Conservation (phyloP, 352 stramenopile species). For the Phytophthora kernoviae region DNA sequence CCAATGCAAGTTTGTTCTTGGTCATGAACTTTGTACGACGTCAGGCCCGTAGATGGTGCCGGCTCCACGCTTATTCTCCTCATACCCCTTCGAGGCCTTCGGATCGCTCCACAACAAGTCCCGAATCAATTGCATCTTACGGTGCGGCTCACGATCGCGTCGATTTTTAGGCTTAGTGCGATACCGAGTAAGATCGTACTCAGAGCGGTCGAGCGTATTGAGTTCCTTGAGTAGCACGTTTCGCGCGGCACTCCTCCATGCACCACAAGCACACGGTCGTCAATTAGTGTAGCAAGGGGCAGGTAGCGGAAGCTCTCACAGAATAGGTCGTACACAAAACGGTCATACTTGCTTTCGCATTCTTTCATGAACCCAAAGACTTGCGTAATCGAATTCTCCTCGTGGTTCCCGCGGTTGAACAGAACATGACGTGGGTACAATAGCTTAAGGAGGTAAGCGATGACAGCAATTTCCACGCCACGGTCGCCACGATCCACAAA, state of each 20-base stretch:
- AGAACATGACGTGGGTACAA: constrained; percentile 75
- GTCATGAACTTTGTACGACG: constrained; percentile 85
- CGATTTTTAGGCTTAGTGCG: constrained; percentile 63
- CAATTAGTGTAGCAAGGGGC: constrained; percentile 75
- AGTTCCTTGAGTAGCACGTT: constrained; percentile 58
- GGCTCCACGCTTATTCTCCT: constrained; percentile 83
- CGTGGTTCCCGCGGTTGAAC: constrained; percentile 88
- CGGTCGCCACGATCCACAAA: constrained; percentile 84
- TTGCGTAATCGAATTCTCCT: constrained; percentile 86
- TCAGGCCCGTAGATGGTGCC: constrained; percentile 80
- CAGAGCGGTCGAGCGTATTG: constrained; percentile 58
- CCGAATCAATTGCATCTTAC: constrained; percentile 75
- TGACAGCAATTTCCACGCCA: constrained; percentile 77
- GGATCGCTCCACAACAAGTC: constrained; percentile 88
- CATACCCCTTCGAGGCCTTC: constrained; percentile 61
- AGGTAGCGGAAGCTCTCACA: constrained; percentile 83
- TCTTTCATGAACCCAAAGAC: constrained; percentile 91
- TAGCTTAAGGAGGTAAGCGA: constrained; percentile 86
- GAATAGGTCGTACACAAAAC: constrained; percentile 79
- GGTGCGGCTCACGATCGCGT: constrained; percentile 56
- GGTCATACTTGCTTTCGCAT: constrained; percentile 84
- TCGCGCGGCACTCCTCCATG: constrained; percentile 85
- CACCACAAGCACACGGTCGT: constrained; percentile 75
- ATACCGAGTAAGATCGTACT: constrained; percentile 81
- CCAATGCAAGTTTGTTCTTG: constrained; percentile 81